Evolutionary conservation across 2,329 filamentous ascomycete species (phyloP).

Genomic region (Fusarium musae): DNA sequence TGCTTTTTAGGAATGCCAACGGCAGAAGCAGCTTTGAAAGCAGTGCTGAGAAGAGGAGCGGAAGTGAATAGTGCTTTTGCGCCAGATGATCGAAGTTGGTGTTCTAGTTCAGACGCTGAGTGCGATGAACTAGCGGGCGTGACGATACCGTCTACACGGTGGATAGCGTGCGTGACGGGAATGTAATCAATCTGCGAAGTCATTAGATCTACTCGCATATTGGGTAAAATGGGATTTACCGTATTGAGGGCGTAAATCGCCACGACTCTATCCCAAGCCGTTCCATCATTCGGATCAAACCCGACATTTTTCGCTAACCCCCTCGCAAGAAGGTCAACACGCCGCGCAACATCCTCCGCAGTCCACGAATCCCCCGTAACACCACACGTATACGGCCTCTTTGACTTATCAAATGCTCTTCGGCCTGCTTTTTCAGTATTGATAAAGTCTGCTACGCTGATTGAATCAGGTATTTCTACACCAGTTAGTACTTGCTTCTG

Average conservation of each 20-base stretch:
- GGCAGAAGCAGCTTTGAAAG: conserved; percentile 71
- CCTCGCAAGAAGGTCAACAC: conserved; percentile 75
- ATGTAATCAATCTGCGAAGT: conserved; percentile 74
- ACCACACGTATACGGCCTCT: conserved; percentile 80
- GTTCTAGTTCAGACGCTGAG: conserved; percentile 73
- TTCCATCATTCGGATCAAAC: conserved; percentile 74
- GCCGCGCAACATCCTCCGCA: conserved; percentile 69
- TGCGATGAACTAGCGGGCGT: conserved; percentile 81
- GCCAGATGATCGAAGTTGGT: conserved; percentile 76
- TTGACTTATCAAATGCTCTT: conserved; percentile 68
- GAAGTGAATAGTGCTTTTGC: conserved; percentile 81
- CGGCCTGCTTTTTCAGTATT: conserved; percentile 61
- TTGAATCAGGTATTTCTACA: conserved; percentile 25
- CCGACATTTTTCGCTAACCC: conserved; percentile 72
- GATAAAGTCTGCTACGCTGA: conserved; percentile 79
- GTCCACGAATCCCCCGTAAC: conserved; percentile 75
- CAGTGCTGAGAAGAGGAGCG: conserved; percentile 69
- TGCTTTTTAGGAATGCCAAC: conserved; percentile 69
- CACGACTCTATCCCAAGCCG: conserved; percentile 84
- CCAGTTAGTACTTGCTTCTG: accelerated
- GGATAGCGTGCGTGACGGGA: conserved; percentile 79
- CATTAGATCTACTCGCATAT: not conserved
- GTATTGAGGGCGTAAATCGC: conserved; percentile 82
- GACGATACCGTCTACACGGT: conserved; percentile 76
- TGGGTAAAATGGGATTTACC: conserved; percentile 51